phyloP scores from a whole-genome alignment of 2,329 filamentous ascomycete genomes.

The Ascochyta rabiei region DNA sequence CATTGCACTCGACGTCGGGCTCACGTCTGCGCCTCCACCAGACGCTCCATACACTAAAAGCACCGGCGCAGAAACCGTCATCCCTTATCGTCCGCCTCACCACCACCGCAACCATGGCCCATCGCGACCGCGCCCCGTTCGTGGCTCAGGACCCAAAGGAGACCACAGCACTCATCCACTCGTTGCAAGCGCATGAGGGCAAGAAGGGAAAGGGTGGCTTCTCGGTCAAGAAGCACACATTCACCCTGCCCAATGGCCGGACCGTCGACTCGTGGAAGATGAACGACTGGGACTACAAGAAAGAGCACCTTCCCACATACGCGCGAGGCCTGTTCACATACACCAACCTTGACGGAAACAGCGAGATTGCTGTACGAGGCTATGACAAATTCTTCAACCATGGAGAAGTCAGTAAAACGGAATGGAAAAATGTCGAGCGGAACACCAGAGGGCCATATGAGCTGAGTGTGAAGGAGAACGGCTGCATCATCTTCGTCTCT shows the following conservation, averaged over 20 bases:
- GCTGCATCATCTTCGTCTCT: constrained; percentile 98
- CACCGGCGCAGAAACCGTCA: constrained; percentile 8
- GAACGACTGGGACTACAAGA: constrained; percentile 96
- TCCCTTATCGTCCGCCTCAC: neutral
- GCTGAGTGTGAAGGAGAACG: constrained; percentile 96
- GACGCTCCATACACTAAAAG: neutral
- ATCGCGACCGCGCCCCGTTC: constrained; percentile 63
- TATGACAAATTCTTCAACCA: constrained; percentile 99
- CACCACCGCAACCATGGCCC: constrained; percentile 55
- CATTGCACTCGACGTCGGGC: constrained; percentile 2
- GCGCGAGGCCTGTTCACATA: constrained; percentile 95
- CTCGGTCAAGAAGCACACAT: constrained; percentile 81
- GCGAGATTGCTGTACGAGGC: constrained; percentile 84
- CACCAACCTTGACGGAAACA: constrained; percentile 64
- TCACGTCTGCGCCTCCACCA: constrained; percentile 5
- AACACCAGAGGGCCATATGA: constrained; percentile 89
- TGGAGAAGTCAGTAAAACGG: constrained; percentile 78
- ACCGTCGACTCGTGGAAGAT: constrained; percentile 90
- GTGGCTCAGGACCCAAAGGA: constrained; percentile 71
- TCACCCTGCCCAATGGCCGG: constrained; percentile 68
- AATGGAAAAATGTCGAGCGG: constrained; percentile 78
- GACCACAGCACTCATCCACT: constrained; percentile 68
- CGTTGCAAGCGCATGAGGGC: constrained; percentile 64
- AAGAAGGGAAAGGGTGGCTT: constrained; percentile 60
- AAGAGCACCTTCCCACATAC: constrained; percentile 82